Conservation (phyloP, 192 early-diverging fungal species). For the Podila horticola region DNA sequence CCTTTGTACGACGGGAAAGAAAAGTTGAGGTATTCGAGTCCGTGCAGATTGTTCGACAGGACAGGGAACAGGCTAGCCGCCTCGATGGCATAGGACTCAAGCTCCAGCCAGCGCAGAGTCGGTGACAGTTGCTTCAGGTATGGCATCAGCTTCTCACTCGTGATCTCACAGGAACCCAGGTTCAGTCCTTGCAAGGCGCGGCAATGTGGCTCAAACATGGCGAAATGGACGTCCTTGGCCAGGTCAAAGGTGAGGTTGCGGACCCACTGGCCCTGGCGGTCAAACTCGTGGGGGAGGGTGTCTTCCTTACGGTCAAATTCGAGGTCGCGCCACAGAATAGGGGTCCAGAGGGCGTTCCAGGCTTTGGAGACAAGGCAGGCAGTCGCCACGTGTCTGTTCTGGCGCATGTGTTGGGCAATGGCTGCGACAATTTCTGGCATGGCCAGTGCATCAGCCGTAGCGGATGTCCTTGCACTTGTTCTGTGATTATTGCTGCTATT, state of each 20-base stretch:
- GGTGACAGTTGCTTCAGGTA: background rate
- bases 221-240: conserved; percentile 1
- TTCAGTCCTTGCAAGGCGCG: background rate
- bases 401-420: background rate
- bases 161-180: background rate
- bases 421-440: conserved; percentile 3
- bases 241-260: conserved; percentile 2
- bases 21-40: background rate
- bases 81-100: background rate
- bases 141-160: background rate
- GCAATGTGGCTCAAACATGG: background rate
- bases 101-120: background rate
- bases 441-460: background rate
- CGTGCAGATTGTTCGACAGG: background rate
- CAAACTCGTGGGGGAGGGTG: background rate
- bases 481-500: too few relatives aligned
- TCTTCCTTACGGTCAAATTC: background rate
- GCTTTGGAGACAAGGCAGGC: conserved; percentile 9
- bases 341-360: background rate
- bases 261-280: background rate
- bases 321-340: background rate
- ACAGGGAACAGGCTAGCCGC: background rate
- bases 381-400: background rate
- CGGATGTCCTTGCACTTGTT: background rate
- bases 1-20: background rate